Base-by-base conservation (phyloP, 345 rosid genomes). In the Gossypium bickii region DNA sequence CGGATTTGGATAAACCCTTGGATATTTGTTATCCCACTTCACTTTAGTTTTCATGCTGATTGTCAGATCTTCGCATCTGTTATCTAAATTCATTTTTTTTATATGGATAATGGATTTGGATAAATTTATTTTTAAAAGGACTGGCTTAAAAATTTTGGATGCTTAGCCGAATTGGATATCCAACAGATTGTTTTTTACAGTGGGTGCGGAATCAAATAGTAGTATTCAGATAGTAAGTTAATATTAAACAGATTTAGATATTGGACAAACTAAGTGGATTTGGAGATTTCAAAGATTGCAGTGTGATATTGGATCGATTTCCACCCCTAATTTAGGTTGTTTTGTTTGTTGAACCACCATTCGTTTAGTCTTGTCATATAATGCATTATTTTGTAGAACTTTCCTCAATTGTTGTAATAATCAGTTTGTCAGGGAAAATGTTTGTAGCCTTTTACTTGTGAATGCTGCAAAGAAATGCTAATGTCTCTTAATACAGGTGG, bases 401-500 rank as follows among this genome's bases (percentile, higher is more conserved):
- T 43, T n/a, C 15, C 27, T 18, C 10, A 2, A 5, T 64, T 34
- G 17, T 41, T 47, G 52, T 48, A 48, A 48, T 67, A 24, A 47
- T 67, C 60, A 16, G 27, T 17, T 51, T 25, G 1, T n/a, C 1
- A 1, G 20, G 73, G 61, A 29, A 70, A 44, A 70, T 17, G 62
- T 38, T 55, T 55, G 34, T n/a, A 71, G 22, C 24, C 63, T 63
- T 47, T 24, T 74, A 9, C 70, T 61, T 7, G 47, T n/a, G n/a
- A 74, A 34, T 17, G 47, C 76, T 10, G n/a, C 11, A 6, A 17
- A 47, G 57, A 24, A 34, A 15, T 48, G 25, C 52, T 75, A 59
- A 73, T 74, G 49, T 27, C 71, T 70, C 47, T 64, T 59, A 49
- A 61, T 78, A 38, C 86, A 86, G 88, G 90, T 87, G 68, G 90